Percentiles rank a stretch among this genome's conserved stretches.
These are phyloP conservation scores for Gymnopilus dilepis DNA, from an alignment of 768 basidiomycete genomes.

Conservation along the genomic window DNA sequence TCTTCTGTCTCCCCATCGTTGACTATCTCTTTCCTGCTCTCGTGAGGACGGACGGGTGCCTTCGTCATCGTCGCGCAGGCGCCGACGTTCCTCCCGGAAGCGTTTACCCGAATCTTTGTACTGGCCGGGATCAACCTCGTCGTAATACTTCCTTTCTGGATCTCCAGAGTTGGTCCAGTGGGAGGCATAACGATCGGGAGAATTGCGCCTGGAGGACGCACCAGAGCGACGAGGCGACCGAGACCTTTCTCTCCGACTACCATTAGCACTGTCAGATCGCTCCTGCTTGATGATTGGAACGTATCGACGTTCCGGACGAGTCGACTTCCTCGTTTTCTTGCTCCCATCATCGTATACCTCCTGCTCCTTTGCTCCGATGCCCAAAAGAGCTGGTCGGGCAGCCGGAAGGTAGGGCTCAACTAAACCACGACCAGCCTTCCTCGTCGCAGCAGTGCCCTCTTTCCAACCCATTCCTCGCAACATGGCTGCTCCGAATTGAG, in stretches of 20 bases:
- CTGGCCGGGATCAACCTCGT: constrained; percentile 23
- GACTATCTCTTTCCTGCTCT: constrained; percentile 38
- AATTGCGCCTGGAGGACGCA: constrained; percentile 51
- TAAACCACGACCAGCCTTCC: constrained; percentile 63
- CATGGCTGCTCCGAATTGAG: constrained; percentile 91
- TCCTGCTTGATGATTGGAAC: constrained; percentile 83
- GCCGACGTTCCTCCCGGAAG: constrained; percentile 32
- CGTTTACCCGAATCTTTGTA: constrained; percentile 37
- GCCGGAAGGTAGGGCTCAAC: constrained; percentile 83
- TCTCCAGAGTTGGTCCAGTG: constrained; percentile 20
- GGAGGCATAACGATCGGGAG: constrained; percentile 44
- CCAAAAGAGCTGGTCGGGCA: constrained; percentile 84
- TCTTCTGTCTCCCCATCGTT: constrained; percentile 36
- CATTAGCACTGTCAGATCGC: constrained; percentile 30
- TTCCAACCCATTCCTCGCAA: constrained; percentile 98
- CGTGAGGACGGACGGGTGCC: constrained; percentile 34
- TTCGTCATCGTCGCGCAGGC: constrained; percentile 22
- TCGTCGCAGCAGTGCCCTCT: constrained; percentile 73
- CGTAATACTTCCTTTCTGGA: constrained; percentile 15
- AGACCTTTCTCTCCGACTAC: constrained; percentile 42
- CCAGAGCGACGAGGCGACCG: constrained; percentile 46
- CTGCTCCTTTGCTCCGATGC: constrained; percentile 92
- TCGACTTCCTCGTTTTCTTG: constrained; percentile 51
- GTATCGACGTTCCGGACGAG: constrained; percentile 75
- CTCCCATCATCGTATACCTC: constrained; percentile 75